Base-by-base conservation (phyloP, 2,329 filamentous ascomycete genomes). In the Salinomyces thailandicus region DNA sequence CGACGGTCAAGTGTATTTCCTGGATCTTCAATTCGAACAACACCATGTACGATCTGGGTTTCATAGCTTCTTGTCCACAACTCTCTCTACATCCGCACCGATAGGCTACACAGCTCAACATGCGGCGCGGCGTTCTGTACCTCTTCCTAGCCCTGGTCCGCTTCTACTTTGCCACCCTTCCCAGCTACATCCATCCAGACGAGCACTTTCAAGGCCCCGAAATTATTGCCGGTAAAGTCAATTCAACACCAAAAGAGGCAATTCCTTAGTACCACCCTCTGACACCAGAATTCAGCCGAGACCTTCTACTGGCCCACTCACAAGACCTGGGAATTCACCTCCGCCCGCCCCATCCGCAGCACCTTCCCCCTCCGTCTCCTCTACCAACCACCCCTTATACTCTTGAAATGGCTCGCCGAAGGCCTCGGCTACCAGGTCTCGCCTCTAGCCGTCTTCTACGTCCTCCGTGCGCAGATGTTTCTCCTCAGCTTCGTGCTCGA, bases 141-240 rank as follows among this genome's bases (percentile, higher is more conserved):
- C 70, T 96, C 45, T 65, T 93, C 38, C 71, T 98, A 52, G 71
- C 93, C 54, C 68, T 91, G 49, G 76, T 94, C 54, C 81, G 91
- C 62, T 72, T 96, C 55, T 96, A 89, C 74, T 89, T 96, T 60
- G 89, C 91, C 42, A 67, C 96, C 47, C 87, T 82, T 45, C 84
- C 91, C 41, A 96, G 89, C 69, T 98, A 98, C 62, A 75, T 98
- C 31, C 91, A 98, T 61, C 91, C 91, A 4, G 91, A 98, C 66
- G 91, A 98, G 71, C 91, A 96, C 68, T 98, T 98, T 55, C 91
- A 98, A 66, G 91, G 91, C 22, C 91, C 91, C 12, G 91, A 98
- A 68, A 81, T 96, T 47, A 91, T 96, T 55, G 87, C 89, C 55
- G 89, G 89, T 95, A 75, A 66, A 5, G 16, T 9, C n/a, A n/a